These are phyloP conservation scores for Tephrocybe sp. DNA, from an alignment of 768 basidiomycete genomes.

Conservation along the genomic window DNA sequence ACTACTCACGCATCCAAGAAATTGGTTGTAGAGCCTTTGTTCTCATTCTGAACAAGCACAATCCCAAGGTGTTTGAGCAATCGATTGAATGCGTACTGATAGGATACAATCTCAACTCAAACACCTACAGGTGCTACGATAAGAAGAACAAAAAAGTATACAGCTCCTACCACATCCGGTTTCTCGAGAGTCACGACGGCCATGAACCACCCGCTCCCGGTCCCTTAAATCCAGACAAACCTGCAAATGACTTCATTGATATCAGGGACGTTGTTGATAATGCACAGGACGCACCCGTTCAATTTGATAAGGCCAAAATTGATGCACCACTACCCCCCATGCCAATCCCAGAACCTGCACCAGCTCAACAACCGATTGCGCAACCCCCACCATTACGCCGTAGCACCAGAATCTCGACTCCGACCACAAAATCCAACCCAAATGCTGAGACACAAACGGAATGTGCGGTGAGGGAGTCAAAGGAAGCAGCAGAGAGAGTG, in stretches of 20 bases:
- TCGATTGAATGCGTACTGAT: conserved; percentile 35
- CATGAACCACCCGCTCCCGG: not conserved
- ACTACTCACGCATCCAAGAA: conserved; percentile 27
- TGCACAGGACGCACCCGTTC: no score
- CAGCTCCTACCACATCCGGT: conserved; percentile 22
- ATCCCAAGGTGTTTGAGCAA: conserved; percentile 22
- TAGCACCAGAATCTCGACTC: no score
- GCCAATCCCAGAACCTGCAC: no score
- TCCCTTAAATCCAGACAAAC: not conserved
- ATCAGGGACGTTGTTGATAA: not conserved
- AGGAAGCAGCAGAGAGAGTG: no score
- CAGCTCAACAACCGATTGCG: no score
- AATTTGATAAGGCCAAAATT: no score
- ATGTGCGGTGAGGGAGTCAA: no score
- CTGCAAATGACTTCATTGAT: not conserved
- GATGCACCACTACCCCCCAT: no score
- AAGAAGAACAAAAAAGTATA: conserved; percentile 13
- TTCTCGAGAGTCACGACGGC: conserved; percentile 16
- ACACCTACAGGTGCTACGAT: conserved; percentile 16
- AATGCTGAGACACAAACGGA: no score
- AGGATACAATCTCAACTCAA: conserved; percentile 32
- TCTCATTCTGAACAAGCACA: conserved; percentile 29
- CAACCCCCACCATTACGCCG: no score
- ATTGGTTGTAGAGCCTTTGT: conserved; percentile 34
- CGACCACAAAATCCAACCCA: no score